Conservation (phyloP, 345 rosid species). For the Salix brachista region DNA sequence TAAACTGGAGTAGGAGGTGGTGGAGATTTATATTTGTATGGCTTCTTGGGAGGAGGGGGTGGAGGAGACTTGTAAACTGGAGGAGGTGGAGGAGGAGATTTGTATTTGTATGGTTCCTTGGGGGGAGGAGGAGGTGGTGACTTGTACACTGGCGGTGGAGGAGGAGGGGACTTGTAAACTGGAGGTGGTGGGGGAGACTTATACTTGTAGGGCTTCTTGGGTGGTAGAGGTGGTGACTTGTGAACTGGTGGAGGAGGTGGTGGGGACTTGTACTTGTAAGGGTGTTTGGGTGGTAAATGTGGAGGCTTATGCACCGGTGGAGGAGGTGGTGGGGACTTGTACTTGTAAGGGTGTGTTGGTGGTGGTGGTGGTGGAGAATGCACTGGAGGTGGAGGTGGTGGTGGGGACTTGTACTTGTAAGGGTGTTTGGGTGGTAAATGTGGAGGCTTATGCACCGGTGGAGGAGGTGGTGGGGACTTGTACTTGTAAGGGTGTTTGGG, state of each 20-base stretch:
- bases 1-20: constrained; percentile 1
- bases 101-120: neutral
- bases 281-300: neutral
- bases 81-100: neutral
- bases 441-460: neutral
- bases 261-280: constrained; percentile 34
- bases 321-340: constrained; percentile 1
- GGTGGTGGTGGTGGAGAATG: neutral
- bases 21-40: neutral
- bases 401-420: constrained; percentile 6
- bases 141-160: neutral
- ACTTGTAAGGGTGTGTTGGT: neutral
- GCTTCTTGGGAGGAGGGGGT: neutral
- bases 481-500: constrained; percentile 28
- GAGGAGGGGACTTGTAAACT: neutral
- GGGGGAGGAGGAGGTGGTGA: constrained; percentile 17
- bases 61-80: constrained; percentile 10
- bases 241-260: constrained; percentile 17
- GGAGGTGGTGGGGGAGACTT: neutral
- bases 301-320: too few species aligned
- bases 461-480: constrained; percentile 34
- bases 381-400: neutral
- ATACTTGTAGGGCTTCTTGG: constrained; percentile 12
- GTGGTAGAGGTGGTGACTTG: constrained; percentile 28
- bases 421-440: constrained; percentile 33